phyloP scores from a whole-genome alignment of 306 rosid genomes.

The Vicia sativa region DNA sequence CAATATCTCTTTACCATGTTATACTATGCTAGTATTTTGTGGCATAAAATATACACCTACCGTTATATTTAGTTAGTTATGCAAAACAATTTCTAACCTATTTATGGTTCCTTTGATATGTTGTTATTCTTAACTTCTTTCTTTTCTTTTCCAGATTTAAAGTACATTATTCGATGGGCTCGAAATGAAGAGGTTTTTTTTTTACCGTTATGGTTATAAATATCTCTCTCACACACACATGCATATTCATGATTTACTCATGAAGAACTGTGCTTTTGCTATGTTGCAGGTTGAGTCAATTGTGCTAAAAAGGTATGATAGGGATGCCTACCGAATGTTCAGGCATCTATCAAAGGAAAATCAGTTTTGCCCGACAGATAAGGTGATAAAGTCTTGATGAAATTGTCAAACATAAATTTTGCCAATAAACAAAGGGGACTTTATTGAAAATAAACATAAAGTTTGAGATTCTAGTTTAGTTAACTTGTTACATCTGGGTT shows the following conservation, averaged over 20 bases:
- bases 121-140: slow-evolving; percentile 26
- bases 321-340: slow-evolving; percentile 81
- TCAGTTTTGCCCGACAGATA: slow-evolving; percentile 58
- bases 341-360: slow-evolving; percentile 66
- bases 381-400: slow-evolving; percentile 54
- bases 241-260: slow-evolving; percentile 9
- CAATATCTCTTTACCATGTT: slow-evolving; percentile 20
- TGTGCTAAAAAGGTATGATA: slow-evolving; percentile 79
- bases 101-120: slow-evolving; percentile 11
- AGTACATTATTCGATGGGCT: slow-evolving; percentile 65
- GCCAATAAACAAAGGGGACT: slow-evolving; percentile 1
- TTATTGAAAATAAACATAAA: slow-evolving; percentile 2
- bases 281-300: slow-evolving; percentile 78
- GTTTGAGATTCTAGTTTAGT: slow-evolving; percentile 27
- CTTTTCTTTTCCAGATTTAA: slow-evolving; percentile 64
- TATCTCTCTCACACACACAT: neutral
- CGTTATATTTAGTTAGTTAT: slow-evolving; percentile 11
- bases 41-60: neutral
- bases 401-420: slow-evolving; percentile 10
- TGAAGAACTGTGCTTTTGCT: slow-evolving; percentile 38
- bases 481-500: slow-evolving; percentile 13
- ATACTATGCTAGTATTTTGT: slow-evolving; percentile 9
- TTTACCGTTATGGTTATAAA: slow-evolving; percentile 15
- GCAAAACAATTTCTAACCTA: slow-evolving; percentile 23
- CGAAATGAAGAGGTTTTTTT: slow-evolving; percentile 78